Percentiles rank a stretch among this genome's conserved stretches.
Evolutionary conservation across 176 grass and related monocot genomes (phyloP).

Genomic region (Carex pumila): DNA sequence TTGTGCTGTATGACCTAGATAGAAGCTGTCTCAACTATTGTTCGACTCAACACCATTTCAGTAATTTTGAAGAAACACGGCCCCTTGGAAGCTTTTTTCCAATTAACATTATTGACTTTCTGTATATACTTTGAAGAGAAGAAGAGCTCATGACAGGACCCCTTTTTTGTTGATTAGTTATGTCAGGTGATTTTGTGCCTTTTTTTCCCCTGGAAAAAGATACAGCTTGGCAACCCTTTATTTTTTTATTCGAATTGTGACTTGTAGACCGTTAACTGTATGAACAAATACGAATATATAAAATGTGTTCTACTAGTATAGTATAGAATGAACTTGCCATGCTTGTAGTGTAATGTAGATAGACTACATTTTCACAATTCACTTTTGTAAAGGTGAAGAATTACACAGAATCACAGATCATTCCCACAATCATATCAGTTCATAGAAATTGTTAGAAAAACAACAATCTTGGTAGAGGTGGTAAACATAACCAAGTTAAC

Average conservation of each 20-base stretch:
- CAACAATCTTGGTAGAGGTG: background rate
- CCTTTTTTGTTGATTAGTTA: background rate
- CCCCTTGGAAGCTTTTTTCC: background rate
- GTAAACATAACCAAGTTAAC: too few relatives aligned
- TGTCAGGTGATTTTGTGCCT: background rate
- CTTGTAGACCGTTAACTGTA: background rate
- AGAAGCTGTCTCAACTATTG: background rate
- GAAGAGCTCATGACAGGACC: background rate
- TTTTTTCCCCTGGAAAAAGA: background rate
- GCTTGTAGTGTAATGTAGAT: background rate
- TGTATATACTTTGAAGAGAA: background rate
- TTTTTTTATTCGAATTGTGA: background rate
- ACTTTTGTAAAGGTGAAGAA: background rate
- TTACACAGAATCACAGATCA: background rate
- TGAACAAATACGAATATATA: background rate
- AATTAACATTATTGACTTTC: background rate
- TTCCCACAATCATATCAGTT: background rate
- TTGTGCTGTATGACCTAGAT: background rate
- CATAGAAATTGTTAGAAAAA: background rate
- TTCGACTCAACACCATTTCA: background rate
- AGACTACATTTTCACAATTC: background rate
- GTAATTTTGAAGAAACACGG: constrained; percentile 2
- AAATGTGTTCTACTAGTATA: background rate
- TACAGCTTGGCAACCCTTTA: background rate
- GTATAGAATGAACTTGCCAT: background rate